Base-by-base conservation (phyloP, 2,329 filamentous ascomycete genomes). In the Rhexocercosporidium sp. region DNA sequence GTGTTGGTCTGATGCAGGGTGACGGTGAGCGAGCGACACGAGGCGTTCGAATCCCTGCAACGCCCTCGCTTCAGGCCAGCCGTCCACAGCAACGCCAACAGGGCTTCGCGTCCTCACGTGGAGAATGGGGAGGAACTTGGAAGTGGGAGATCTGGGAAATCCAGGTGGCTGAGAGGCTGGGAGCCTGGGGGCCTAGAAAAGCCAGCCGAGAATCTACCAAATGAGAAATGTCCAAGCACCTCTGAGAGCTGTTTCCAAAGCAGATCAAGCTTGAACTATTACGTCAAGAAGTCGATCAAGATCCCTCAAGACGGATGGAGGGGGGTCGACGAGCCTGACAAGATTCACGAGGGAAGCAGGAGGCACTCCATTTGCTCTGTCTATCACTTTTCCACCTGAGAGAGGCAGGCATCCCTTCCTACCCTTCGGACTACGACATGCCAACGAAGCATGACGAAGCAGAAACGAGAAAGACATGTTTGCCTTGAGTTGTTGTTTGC, bases 61-160 rank as follows among this genome's bases (percentile, higher is more conserved):
- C 20, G n/a, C 20, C 2, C 34, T 11, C 34, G 34, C 8, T 11
- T 37, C n/a, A 11, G 34, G 34, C 8, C 8, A 11, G 34, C 34
- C 8, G 34, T 5, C 47, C 27, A 22, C 47, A 51, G 22, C 25
- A 51, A 51, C 49, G 47, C 47, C 25, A 29, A 29, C 47, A 29
- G 14, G 47, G 47, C 25, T 27, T 51, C 47, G 49, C 49, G 49
- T 53, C 16, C 16, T 53, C 49, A 53, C 49, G 49, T 53, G 49
- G 27, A 16, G 12, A 5, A n/a, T n/a, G n/a, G 29, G 29, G 9
- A 31, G 29, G 4, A 31, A 31, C 9, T 31, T 31, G 29, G 4
- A 31, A 31, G 29, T 31, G 29, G 34, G 46, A 4, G 46, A 20
- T 22, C n/a, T n/a, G n/a, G 11, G 46, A 22, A 22, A 49, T 22